Conservation (phyloP, 371 early-diverging fungal species). For the Mucor circinelloides region DNA sequence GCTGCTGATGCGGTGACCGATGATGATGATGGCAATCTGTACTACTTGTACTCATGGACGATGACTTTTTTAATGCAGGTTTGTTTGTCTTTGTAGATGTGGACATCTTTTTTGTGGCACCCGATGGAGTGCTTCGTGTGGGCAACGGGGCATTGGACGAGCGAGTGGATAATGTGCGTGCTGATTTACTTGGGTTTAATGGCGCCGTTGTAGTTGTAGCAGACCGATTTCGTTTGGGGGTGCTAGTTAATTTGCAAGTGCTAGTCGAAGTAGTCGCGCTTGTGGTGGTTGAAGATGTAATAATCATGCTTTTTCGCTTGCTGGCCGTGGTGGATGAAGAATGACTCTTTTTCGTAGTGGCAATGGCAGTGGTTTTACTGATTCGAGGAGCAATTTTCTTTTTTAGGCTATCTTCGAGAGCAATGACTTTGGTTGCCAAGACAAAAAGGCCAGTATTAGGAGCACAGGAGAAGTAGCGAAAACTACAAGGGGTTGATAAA, state of each 20-base stretch:
- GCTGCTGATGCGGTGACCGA: not conserved
- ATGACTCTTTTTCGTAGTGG: not conserved
- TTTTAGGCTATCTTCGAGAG: constrained; percentile 2
- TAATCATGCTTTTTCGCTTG: constrained; percentile 2
- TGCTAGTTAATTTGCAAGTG: not conserved
- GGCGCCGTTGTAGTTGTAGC: not conserved
- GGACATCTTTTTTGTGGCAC: not conserved
- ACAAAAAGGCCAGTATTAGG: constrained; percentile 73
- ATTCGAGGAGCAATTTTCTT: not conserved
- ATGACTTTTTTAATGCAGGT: constrained; percentile 2
- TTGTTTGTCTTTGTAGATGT: not conserved
- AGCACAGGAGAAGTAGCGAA: constrained; percentile 61
- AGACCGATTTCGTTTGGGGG: constrained; percentile 5
- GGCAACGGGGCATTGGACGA: not conserved
- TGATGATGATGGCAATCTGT: not conserved
- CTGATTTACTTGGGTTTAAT: constrained; percentile 18
- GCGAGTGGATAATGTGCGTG: not conserved
- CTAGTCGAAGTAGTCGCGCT: not conserved
- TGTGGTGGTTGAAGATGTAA: not conserved
- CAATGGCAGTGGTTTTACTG: not conserved
- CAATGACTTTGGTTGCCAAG: constrained; percentile 53
- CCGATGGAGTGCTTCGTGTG: constrained; percentile 11
- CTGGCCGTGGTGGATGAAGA: not conserved
- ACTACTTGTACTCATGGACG: not conserved
- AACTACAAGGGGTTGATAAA: constrained; percentile 30